These are phyloP conservation scores for Hagleromyces aurorensis DNA, from an alignment of 805 yeast genomes.

Conservation along the genomic window DNA sequence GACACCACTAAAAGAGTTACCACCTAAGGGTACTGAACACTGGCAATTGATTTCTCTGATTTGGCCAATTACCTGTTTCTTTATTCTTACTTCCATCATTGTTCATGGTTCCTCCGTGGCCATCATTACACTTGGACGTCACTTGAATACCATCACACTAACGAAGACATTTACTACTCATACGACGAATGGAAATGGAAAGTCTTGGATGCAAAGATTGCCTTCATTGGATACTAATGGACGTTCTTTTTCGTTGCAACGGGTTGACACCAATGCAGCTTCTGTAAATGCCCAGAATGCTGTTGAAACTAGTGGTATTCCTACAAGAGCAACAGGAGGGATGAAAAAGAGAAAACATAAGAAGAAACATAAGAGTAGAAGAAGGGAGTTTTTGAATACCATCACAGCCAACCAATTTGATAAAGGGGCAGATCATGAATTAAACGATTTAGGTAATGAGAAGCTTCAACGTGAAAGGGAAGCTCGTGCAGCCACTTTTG, in stretches of 20 bases:
- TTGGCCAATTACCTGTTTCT: slow-evolving; percentile 80
- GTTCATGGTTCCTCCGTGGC: slow-evolving; percentile 93
- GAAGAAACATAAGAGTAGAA: slow-evolving; percentile 27
- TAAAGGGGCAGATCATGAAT: slow-evolving; percentile 22
- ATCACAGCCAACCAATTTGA: slow-evolving; percentile 13
- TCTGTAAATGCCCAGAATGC: slow-evolving; percentile 26
- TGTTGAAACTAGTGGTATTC: slow-evolving; percentile 55
- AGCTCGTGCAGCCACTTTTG: slow-evolving; percentile 38
- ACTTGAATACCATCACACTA: slow-evolving; percentile 84
- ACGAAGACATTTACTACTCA: slow-evolving; percentile 82
- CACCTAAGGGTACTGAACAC: slow-evolving; percentile 41
- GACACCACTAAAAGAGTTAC: slow-evolving; percentile 48
- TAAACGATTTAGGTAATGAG: slow-evolving; percentile 30
- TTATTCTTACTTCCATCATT: slow-evolving; percentile 71
- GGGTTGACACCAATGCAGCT: slow-evolving; percentile 63
- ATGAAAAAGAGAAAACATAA: slow-evolving; percentile 44
- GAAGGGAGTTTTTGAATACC: slow-evolving; percentile 18
- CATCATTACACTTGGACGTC: slow-evolving; percentile 64
- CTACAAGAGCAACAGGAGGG: slow-evolving; percentile 69
- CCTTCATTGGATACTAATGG: slow-evolving; percentile 65
- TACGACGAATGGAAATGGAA: slow-evolving; percentile 46
- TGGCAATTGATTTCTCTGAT: slow-evolving; percentile 53
- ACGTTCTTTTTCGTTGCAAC: slow-evolving; percentile 70
- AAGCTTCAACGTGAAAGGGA: slow-evolving; percentile 35
- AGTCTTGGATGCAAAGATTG: slow-evolving; percentile 76